phyloP scores from a whole-genome alignment of 495 filamentous ascomycete species.

The Penicillium antarcticum region DNA sequence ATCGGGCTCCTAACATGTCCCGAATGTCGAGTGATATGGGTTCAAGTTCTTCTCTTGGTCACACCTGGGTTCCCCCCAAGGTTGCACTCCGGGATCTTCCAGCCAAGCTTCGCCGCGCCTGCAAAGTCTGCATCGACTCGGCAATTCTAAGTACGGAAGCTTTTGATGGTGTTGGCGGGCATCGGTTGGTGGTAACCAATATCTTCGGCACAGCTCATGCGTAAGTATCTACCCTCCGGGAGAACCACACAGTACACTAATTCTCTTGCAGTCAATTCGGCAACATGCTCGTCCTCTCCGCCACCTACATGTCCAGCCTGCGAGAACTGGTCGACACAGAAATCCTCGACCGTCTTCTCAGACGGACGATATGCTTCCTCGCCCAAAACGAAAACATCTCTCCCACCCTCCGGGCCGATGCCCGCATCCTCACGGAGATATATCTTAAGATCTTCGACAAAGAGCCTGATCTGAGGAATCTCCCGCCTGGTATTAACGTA shows the following conservation, averaged over 20 bases:
- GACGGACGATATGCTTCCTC: slow-evolving; percentile 70
- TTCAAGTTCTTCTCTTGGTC: slow-evolving; percentile 12
- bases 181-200: slow-evolving; percentile 80
- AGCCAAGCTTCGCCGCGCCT: slow-evolving; percentile 46
- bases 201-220: slow-evolving; percentile 95
- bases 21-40: slow-evolving; percentile 38
- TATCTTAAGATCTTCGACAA: slow-evolving; percentile 50
- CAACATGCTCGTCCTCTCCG: slow-evolving; percentile 84
- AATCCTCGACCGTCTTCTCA: slow-evolving; percentile 46
- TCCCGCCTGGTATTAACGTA: slow-evolving; percentile 12
- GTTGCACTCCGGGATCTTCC: slow-evolving; percentile 24
- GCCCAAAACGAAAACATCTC: slow-evolving; percentile 58
- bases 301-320: slow-evolving; percentile 64
- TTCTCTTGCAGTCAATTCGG: slow-evolving; percentile 77
- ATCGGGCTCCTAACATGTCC: slow-evolving; percentile 27
- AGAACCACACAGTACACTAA: not conserved
- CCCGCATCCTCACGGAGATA: slow-evolving; percentile 62
- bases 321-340: slow-evolving; percentile 46
- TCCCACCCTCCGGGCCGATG: slow-evolving; percentile 63
- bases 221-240: slow-evolving; percentile 60
- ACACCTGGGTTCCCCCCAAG: slow-evolving; percentile 13
- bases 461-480: slow-evolving; percentile 15
- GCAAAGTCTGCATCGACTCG: slow-evolving; percentile 62
- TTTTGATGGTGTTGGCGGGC: slow-evolving; percentile 65
- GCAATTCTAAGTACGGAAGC: slow-evolving; percentile 82